Evolutionary conservation across 371 early-diverging fungal species (phyloP).

Genomic region (Coemansia sp.): DNA sequence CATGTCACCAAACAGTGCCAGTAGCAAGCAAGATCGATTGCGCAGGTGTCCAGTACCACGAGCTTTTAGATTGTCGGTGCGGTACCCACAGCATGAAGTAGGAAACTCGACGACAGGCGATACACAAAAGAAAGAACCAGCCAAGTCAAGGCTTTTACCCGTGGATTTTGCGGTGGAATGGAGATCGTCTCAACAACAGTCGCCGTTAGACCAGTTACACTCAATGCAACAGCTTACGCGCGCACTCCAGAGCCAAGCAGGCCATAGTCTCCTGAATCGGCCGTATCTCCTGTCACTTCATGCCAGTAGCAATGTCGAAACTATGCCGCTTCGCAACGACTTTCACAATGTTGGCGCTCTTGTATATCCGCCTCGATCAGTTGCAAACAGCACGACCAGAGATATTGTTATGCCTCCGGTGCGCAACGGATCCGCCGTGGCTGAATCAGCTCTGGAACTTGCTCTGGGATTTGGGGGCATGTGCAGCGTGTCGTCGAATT

Average conservation of each 20-base stretch:
- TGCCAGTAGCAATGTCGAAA: slow-evolving; percentile 6
- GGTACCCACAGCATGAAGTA: background rate
- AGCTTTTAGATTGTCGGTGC: background rate
- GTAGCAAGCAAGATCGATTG: background rate
- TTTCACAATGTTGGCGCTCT: slow-evolving; percentile 35
- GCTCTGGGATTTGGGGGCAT: slow-evolving; percentile 30
- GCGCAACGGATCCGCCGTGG: background rate
- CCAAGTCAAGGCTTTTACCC: background rate
- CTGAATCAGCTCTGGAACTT: slow-evolving; percentile 8
- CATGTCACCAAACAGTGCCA: background rate
- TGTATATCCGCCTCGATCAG: slow-evolving; percentile 1
- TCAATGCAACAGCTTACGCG: slow-evolving; percentile 21
- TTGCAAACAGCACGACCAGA: background rate
- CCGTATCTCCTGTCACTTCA: slow-evolving; percentile 16
- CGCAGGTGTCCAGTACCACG: slow-evolving; percentile 29
- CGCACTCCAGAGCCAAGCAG: slow-evolving; percentile 6
- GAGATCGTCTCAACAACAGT: background rate
- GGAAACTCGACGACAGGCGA: background rate
- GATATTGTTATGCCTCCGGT: background rate
- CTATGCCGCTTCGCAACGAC: slow-evolving; percentile 35
- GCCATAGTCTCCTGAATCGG: slow-evolving; percentile 1
- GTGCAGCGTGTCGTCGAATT: slow-evolving; percentile 20
- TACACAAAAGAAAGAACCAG: background rate
- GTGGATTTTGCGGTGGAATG: slow-evolving; percentile 9
- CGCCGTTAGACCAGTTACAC: slow-evolving; percentile 31